phyloP scores from a whole-genome alignment of 257 asterid genomes.

The Solanum rostratum region DNA sequence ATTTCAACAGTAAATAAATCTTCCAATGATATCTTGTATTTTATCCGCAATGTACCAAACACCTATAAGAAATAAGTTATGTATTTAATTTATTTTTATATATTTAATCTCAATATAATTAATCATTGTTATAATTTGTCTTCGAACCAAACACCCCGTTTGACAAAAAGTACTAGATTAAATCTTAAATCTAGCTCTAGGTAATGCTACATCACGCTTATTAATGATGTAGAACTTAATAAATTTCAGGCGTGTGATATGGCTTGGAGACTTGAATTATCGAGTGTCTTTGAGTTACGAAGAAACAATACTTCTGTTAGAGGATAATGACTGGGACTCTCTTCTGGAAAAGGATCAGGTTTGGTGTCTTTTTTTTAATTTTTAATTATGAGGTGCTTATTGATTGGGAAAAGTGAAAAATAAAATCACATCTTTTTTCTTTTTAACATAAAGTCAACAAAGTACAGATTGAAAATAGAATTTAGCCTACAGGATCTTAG shows the following conservation, averaged over 20 bases:
- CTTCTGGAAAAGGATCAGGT: conserved; percentile 90
- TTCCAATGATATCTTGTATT: too few relatives aligned
- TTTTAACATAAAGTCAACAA: conserved; percentile 6
- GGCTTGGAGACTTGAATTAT: conserved; percentile 95
- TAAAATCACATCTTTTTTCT: background rate
- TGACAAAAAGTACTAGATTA: too few relatives aligned
- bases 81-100: too few relatives aligned
- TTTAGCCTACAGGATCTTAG: background rate
- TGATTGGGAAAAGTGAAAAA: background rate
- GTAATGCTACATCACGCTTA: background rate
- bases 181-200: background rate
- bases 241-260: conserved; percentile 61
- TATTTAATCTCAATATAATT: too few relatives aligned
- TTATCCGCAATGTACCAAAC: too few relatives aligned
- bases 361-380: background rate
- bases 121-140: too few relatives aligned
- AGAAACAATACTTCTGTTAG: conserved; percentile 51
- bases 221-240: background rate
- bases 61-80: too few relatives aligned
- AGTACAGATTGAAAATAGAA: background rate
- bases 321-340: conserved; percentile 80
- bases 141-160: too few relatives aligned
- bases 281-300: conserved; percentile 77
- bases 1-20: too few relatives aligned
- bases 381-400: background rate